Evolutionary conservation across 2,329 filamentous ascomycete species (phyloP).

Genomic region (Monilinia fructicola): DNA sequence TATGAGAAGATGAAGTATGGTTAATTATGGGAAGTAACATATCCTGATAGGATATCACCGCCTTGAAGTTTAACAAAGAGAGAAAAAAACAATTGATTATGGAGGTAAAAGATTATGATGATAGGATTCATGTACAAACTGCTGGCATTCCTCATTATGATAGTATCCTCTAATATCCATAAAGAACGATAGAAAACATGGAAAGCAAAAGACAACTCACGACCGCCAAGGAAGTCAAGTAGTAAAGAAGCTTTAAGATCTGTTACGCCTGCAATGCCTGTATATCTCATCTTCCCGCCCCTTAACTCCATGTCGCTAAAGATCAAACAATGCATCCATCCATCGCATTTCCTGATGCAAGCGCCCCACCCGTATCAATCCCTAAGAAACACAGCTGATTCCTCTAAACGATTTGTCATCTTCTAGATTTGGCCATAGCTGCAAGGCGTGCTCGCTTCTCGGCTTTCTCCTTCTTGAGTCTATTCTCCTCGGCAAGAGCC

Average conservation of each 20-base stretch:
- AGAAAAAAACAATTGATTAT: neutral
- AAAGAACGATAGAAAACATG: slow-evolving; percentile 7
- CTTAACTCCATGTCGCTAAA: slow-evolving; percentile 25
- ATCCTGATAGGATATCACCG: neutral
- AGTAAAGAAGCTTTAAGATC: slow-evolving; percentile 10
- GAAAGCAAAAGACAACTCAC: neutral
- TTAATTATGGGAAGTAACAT: neutral
- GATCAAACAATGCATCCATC: slow-evolving; percentile 20
- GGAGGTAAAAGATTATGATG: neutral
- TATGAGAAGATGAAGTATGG: neutral
- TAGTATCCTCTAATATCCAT: slow-evolving; percentile 10
- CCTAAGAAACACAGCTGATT: neutral
- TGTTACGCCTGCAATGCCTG: slow-evolving; percentile 25
- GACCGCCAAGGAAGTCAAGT: neutral
- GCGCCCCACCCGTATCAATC: slow-evolving; percentile 17
- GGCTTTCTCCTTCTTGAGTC: slow-evolving; percentile 62
- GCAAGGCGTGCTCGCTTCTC: slow-evolving; percentile 43
- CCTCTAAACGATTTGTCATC: slow-evolving; percentile 8
- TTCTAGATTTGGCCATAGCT: slow-evolving; percentile 37
- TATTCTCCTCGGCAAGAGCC: slow-evolving; percentile 61
- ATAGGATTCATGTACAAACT: slow-evolving; percentile 12
- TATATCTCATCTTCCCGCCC: slow-evolving; percentile 13
- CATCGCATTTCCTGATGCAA: slow-evolving; percentile 12
- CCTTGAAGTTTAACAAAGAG: neutral
- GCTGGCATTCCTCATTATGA: neutral